Percentiles rank a stretch among this genome's conserved stretches.
phyloP scores from a whole-genome alignment of 345 rosid species.

The Salix viminalis region DNA sequence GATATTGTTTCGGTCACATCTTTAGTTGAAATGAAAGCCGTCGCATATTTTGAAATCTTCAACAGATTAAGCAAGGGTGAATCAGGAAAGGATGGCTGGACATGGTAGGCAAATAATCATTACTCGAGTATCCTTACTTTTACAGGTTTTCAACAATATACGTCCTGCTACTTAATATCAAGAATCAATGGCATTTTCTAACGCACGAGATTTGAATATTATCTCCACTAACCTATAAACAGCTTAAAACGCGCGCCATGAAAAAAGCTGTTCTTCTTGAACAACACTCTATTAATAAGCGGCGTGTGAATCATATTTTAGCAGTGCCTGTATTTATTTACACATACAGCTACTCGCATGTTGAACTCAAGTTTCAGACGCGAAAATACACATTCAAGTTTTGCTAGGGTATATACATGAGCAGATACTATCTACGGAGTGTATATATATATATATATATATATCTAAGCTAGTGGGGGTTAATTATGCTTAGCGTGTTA shows the following conservation, averaged over 20 bases:
- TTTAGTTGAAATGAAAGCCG: not conserved
- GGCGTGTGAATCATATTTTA: not conserved
- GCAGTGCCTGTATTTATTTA: not conserved
- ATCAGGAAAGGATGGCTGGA: conserved; percentile 11
- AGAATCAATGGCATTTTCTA: not conserved
- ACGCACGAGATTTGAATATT: conserved; percentile 5
- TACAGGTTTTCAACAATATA: conserved; percentile 20
- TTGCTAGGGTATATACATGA: too few relatives aligned
- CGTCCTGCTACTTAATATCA: conserved; percentile 11
- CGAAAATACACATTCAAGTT: too few relatives aligned
- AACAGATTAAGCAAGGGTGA: not conserved
- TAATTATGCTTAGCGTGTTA: not conserved
- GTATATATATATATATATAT: too few relatives aligned
- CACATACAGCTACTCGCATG: too few relatives aligned
- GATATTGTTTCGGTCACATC: too few relatives aligned
- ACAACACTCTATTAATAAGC: not conserved
- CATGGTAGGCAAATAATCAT: conserved; percentile 7
- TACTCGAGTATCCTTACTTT: conserved; percentile 17
- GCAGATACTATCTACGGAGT: too few relatives aligned
- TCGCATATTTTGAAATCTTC: not conserved
- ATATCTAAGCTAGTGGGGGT: not conserved
- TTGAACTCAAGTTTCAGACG: too few relatives aligned
- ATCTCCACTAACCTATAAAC: not conserved
- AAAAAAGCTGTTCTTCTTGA: not conserved
- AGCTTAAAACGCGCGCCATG: not conserved